Evolutionary conservation across 768 basidiomycete species (phyloP), one percentile per base, ranked within the genome.

Genomic region (Gymnopilus dilepis): DNA sequence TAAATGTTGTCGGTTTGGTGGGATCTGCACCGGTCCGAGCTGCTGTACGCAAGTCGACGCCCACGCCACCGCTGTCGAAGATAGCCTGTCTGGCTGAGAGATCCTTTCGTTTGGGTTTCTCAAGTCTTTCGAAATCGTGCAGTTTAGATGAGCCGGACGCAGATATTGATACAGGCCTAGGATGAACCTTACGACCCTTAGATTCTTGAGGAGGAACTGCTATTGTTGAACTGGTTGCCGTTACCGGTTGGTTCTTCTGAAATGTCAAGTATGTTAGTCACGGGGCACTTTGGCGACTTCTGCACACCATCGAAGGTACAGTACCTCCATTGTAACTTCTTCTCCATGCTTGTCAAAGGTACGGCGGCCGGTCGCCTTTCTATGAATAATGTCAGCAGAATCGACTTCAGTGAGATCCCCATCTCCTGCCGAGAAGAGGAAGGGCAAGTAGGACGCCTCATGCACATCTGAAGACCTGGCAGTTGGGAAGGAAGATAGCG

Each of bases 361-460:
- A 55, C 87, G 80, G 52, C 86, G 78, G 38, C 87, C 87, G 33
- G 62, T 52, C 68, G 55, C 26, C 34, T 50, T 61, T 22, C n/a
- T 54, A 13, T 38, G 6, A 9, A 26, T 24, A 9, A 56, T 41
- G 40, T 51, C 58, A 28, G 19, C 24, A 13, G 37, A 47, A 17
- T 54, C 65, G 7, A 37, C 40, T 26, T 62, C 56, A 28, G 50
- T 60, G 21, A 28, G n/a, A 13, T 37, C 31, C 4, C 4, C 34
- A 21, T 53, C 74, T 21, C 62, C 53, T 13, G 41, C 53, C 56
- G 80, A 73, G 65, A 87, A 88, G 17, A 89, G 72, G 71, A 90
- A 90, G 4, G 88, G 88, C 26, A 89, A 71, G 71, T 88, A 89
- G 0, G 88, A 90, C 15, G 80, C 67, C 71, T 90, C 88, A 67